Percentiles rank a stretch among this genome's conserved stretches.
Evolutionary conservation across 2,329 filamentous ascomycete genomes (phyloP).

Genomic region (Periconia digitata): DNA sequence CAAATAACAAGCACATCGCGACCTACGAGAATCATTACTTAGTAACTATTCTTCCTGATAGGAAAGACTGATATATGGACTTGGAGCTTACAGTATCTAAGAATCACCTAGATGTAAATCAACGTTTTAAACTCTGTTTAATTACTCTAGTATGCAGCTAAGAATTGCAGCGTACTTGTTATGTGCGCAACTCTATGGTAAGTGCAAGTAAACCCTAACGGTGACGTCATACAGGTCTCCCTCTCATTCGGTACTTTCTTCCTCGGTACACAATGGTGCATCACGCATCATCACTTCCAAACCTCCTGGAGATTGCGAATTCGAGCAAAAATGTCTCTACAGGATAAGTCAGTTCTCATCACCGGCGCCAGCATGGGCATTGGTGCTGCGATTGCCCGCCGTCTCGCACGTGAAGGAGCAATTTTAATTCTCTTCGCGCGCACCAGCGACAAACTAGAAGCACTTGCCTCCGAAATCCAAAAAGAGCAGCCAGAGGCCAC

Average conservation of each 20-base stretch:
- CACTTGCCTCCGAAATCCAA: slow-evolving; percentile 19
- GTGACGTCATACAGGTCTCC: slow-evolving; percentile 5
- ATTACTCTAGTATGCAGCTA: too few relatives aligned
- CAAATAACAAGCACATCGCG: too few relatives aligned
- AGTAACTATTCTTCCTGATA: too few relatives aligned
- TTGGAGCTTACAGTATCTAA: too few relatives aligned
- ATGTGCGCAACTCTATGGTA: too few relatives aligned
- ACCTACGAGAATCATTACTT: too few relatives aligned
- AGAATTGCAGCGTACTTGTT: too few relatives aligned
- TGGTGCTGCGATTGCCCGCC: slow-evolving; percentile 47
- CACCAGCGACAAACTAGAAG: slow-evolving; percentile 32
- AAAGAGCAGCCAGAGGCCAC: slow-evolving; percentile 14
- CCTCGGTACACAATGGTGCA: too few relatives aligned
- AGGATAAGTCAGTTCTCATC: slow-evolving; percentile 25
- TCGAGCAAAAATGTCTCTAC: slow-evolving; percentile 25
- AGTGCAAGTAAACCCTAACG: not conserved
- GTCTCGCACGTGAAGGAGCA: slow-evolving; percentile 43
- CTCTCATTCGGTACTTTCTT: not conserved
- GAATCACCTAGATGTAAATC: too few relatives aligned
- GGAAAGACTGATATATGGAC: too few relatives aligned
- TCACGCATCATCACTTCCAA: not conserved
- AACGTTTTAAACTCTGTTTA: too few relatives aligned
- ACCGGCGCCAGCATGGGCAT: slow-evolving; percentile 53
- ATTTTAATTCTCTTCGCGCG: slow-evolving; percentile 50
- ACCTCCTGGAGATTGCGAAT: not conserved